Base-by-base conservation (phyloP, 2,329 filamentous ascomycete species). In the Neofusicoccum sp. region DNA sequence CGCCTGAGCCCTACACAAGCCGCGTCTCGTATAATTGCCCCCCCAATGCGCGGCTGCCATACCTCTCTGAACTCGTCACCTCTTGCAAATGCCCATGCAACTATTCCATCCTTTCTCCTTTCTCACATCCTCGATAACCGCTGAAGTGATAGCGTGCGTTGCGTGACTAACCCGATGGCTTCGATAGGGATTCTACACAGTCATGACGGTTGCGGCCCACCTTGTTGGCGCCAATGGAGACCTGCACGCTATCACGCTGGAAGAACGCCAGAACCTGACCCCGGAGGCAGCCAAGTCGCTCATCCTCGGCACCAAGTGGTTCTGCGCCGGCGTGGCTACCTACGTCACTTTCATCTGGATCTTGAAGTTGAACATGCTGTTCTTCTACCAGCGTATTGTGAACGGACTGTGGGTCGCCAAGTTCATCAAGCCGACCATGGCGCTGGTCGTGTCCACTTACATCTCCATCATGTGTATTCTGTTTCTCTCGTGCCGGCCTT, bases 401-500 rank as follows among this genome's bases (percentile, higher is more conserved):
- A 67, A 65, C 3, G 70, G 71, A 0, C 60, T 77, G 0, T 74
- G 71, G 69, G 71, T 73, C 0, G 68, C 76, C 56, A 73, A 68
- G 16, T 70, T 75, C 28, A 69, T 78, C n/a, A 64, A 67, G 14
- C 75, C 75, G 0, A 61, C 70, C 8, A 74, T 77, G 68, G 63
- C 58, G 0, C 58, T 75, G 2, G 70, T 76, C 1, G 47, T 62
- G 0, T 30, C 60, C 2, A 74, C 71, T 0, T 67, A 63, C 1
- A 31, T 71, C 1, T 62, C 66, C 0, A 71, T 75, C 44, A 63
- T 62, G 53, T 56, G 66, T 38, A 79, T 79, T 16, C 36, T 68
- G 20, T 63, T 83, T 16, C 71, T 80, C 2, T 77, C 78, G 5
- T 86, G 84, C 62, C 74, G 75, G 14, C 83, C 83, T 63, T 43